Evolutionary conservation across 2,329 filamentous ascomycete genomes (phyloP).

Genomic region (Cryphonectria nitschkei): DNA sequence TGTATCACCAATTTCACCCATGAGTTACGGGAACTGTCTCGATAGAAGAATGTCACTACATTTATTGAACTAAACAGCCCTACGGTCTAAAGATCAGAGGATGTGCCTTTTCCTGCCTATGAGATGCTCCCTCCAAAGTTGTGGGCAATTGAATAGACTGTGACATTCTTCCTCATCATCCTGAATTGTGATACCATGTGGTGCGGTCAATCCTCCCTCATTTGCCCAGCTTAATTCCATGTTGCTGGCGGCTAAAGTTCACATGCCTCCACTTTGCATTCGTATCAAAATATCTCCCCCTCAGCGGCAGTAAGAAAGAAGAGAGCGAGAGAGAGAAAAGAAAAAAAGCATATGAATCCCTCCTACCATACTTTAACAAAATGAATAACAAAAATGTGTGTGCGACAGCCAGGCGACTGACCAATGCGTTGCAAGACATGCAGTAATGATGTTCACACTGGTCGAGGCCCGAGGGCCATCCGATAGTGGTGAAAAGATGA

Average conservation of each 20-base stretch:
- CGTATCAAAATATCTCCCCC: constrained; percentile 20
- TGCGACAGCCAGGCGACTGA: constrained; percentile 10
- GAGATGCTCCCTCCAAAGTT: constrained; percentile 29
- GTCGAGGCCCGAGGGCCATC: constrained; percentile 14
- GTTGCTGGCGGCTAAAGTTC: constrained; percentile 21
- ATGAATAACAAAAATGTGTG: constrained; percentile 28
- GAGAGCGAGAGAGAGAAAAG: not conserved
- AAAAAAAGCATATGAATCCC: not conserved
- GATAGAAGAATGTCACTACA: constrained; percentile 25
- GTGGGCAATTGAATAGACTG: constrained; percentile 30
- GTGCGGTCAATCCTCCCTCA: constrained; percentile 17
- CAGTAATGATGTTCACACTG: constrained; percentile 18
- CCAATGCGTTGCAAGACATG: constrained; percentile 20
- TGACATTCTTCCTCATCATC: constrained; percentile 28
- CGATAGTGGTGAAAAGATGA: constrained; percentile 9
- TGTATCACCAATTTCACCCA: not conserved
- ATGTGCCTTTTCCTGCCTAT: constrained; percentile 29
- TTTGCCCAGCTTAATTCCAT: constrained; percentile 28
- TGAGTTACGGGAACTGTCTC: not conserved
- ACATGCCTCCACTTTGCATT: constrained; percentile 28
- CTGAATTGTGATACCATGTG: constrained; percentile 14
- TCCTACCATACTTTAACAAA: constrained; percentile 26
- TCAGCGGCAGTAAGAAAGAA: constrained; percentile 15
- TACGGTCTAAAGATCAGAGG: constrained; percentile 31
- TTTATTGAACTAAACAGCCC: constrained; percentile 28